Conservation (phyloP, 2,329 filamentous ascomycete species). For the Exophiala spinifera region DNA sequence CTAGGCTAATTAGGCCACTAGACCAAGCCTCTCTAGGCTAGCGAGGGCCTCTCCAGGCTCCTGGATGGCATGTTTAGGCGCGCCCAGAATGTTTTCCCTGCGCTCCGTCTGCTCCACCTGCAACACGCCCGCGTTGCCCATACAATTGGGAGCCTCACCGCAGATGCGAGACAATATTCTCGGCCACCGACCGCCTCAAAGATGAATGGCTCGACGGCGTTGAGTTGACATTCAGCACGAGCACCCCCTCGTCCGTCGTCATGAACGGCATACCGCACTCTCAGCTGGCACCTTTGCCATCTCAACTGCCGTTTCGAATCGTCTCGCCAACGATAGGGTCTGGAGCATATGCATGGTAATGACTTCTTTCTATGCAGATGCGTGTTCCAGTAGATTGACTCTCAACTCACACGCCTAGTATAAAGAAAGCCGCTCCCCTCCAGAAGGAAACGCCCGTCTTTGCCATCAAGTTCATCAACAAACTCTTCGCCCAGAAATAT, state of each 20-base stretch:
- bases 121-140: not conserved
- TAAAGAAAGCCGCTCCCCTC: slow-evolving; percentile 85
- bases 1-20: not conserved
- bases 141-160: not conserved
- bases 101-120: not conserved
- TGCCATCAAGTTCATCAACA: slow-evolving; percentile 98
- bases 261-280: slow-evolving; percentile 55
- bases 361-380: slow-evolving; percentile 5
- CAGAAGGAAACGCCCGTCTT: slow-evolving; percentile 72
- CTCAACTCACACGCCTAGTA: slow-evolving; percentile 52
- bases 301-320: slow-evolving; percentile 77
- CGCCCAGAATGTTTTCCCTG: too few relatives aligned
- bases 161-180: not conserved
- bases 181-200: not conserved
- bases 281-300: slow-evolving; percentile 81
- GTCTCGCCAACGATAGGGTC: slow-evolving; percentile 95
- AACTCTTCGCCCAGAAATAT: slow-evolving; percentile 85
- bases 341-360: slow-evolving; percentile 92
- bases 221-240: not conserved
- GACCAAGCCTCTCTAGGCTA: too few relatives aligned
- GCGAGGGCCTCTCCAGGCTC: too few relatives aligned
- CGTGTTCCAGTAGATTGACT: not conserved
- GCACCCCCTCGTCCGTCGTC: not conserved
- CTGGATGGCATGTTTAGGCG: too few relatives aligned
- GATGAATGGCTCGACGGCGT: not conserved